Conservation (phyloP, 139 green algal genomes). For the Chlorokybus atmophyticus region DNA sequence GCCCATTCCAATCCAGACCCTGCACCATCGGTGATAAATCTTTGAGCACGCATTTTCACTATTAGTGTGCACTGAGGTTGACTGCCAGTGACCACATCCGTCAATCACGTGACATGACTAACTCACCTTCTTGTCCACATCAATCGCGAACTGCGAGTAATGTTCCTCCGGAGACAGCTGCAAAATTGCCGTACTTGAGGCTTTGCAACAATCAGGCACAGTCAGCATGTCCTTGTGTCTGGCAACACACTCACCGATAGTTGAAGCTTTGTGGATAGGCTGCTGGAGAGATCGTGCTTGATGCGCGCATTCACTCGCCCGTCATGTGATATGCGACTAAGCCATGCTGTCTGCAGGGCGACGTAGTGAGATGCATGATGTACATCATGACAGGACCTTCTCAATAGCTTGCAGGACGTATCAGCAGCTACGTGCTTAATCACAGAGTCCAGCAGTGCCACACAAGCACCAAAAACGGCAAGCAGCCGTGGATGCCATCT, state of each 20-base stretch:
- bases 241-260: conserved; percentile 48
- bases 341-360: conserved; percentile 45
- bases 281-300: conserved; percentile 72
- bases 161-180: conserved; percentile 18
- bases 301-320: conserved; percentile 63
- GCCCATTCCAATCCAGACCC: conserved; percentile 84
- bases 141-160: conserved; percentile 32
- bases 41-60: background rate
- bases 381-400: background rate
- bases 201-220: background rate
- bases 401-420: conserved; percentile 6
- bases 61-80: background rate
- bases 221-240: background rate
- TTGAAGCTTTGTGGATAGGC: conserved; percentile 63
- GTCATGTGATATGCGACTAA: conserved; percentile 81
- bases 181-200: background rate
- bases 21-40: conserved; percentile 26
- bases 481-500: background rate
- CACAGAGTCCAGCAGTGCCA: background rate
- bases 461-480: background rate
- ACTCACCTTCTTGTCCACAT: conserved; percentile 36
- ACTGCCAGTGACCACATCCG: background rate
- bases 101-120: background rate
- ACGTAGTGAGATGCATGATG: conserved; percentile 1
- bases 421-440: background rate